Evolutionary conservation across 2,329 filamentous ascomycete genomes (phyloP).

Genomic region (Nigrospora oryzae): DNA sequence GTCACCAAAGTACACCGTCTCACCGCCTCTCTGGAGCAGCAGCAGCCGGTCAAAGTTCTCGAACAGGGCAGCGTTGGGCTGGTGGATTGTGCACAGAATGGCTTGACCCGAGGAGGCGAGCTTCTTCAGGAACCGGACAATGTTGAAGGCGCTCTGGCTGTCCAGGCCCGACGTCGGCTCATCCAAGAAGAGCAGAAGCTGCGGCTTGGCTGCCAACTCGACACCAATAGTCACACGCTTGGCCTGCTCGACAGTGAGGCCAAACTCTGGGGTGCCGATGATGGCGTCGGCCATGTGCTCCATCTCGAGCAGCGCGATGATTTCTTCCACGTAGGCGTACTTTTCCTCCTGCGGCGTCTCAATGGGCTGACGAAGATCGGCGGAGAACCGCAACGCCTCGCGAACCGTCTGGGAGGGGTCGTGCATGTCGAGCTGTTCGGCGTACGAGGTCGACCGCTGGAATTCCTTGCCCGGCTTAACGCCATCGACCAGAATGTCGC

Average conservation of each 20-base stretch:
- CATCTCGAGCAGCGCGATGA: constrained; percentile 51
- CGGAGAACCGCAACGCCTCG: constrained; percentile 56
- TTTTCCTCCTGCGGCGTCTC: constrained; percentile 46
- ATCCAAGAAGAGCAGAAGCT: constrained; percentile 69
- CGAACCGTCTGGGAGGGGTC: constrained; percentile 54
- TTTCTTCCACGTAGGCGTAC: constrained; percentile 52
- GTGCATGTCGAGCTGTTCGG: constrained; percentile 55
- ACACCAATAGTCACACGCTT: constrained; percentile 87
- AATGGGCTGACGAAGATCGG: constrained; percentile 48
- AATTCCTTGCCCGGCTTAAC: constrained; percentile 49
- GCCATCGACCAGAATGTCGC: constrained; percentile 50
- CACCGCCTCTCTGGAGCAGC: constrained; percentile 68
- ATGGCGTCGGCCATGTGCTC: constrained; percentile 50
- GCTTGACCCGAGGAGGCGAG: constrained; percentile 74
- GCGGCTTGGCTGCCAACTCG: constrained; percentile 75
- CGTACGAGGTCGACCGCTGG: constrained; percentile 53
- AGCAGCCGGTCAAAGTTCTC: constrained; percentile 82
- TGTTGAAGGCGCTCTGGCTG: constrained; percentile 66
- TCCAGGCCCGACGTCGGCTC: constrained; percentile 72
- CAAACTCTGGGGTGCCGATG: constrained; percentile 56
- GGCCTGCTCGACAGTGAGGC: constrained; percentile 57
- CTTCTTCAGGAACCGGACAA: constrained; percentile 70
- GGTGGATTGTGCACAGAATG: constrained; percentile 85
- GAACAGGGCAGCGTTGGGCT: constrained; percentile 78
- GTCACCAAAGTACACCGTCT: constrained; percentile 79